phyloP scores from a whole-genome alignment of 2,329 filamentous ascomycete species.

The Neoarthrinium moseri region DNA sequence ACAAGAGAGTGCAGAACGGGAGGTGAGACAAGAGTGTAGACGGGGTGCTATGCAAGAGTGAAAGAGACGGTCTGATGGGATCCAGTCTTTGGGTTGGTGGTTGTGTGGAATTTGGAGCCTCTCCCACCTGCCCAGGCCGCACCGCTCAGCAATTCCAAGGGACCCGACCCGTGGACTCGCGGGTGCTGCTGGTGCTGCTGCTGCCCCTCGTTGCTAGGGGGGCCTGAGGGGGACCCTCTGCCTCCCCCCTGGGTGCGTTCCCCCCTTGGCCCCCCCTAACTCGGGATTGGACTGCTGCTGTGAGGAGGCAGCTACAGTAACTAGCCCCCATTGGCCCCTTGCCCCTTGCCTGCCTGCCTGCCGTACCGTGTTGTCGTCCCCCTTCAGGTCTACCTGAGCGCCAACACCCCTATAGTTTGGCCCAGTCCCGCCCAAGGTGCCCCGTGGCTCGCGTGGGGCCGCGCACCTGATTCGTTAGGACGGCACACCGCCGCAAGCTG shows the following conservation, averaged over 20 bases:
- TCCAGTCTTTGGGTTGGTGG: background rate
- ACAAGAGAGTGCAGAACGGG: conserved; percentile 1
- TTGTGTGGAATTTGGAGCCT: conserved; percentile 8
- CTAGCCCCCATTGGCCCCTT: too few species aligned
- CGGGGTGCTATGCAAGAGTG: conserved; percentile 6
- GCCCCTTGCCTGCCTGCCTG: too few species aligned
- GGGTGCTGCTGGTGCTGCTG: too few species aligned
- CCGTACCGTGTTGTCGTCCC: too few species aligned
- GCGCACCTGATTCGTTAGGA: background rate
- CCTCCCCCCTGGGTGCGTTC: too few species aligned
- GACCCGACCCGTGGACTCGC: background rate
- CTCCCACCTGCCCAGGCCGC: conserved; percentile 2
- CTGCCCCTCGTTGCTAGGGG: too few species aligned
- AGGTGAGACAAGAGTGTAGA: conserved; percentile 5
- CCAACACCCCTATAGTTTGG: too few species aligned
- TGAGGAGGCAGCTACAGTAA: too few species aligned
- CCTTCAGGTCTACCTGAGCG: too few species aligned
- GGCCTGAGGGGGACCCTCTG: too few species aligned
- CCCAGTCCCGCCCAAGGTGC: too few species aligned
- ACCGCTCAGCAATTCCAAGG: background rate
- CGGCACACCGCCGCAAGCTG: background rate
- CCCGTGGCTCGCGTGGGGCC: too few species aligned
- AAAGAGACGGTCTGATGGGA: conserved; percentile 11
- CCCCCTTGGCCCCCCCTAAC: background rate
- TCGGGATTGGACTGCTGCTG: background rate